phyloP scores from a whole-genome alignment of 495 filamentous ascomycete species.

The Cercophora samala region DNA sequence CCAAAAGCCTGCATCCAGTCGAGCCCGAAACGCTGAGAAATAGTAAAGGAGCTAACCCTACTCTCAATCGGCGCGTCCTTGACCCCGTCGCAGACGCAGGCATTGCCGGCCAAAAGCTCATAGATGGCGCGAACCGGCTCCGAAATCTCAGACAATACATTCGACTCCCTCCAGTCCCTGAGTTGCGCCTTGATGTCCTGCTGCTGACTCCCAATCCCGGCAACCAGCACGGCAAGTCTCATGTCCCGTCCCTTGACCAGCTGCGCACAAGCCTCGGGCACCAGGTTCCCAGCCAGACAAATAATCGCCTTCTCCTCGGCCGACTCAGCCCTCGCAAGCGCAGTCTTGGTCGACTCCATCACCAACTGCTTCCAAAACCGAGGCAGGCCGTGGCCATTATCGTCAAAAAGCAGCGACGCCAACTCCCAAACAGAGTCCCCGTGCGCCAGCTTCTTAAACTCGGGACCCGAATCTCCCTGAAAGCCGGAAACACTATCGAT shows the following conservation, averaged over 20 bases:
- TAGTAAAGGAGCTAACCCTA: constrained; percentile 67
- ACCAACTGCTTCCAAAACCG: constrained; percentile 63
- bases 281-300: constrained; percentile 68
- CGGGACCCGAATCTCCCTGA: constrained; percentile 17
- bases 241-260: constrained; percentile 70
- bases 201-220: constrained; percentile 69
- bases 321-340: constrained; percentile 49
- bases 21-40: constrained; percentile 75
- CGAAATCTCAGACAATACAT: constrained; percentile 80
- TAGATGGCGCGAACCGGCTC: constrained; percentile 83
- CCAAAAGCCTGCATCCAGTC: constrained; percentile 94
- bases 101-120: constrained; percentile 82
- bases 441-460: constrained; percentile 36
- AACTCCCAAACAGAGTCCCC: constrained; percentile 71
- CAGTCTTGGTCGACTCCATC: constrained; percentile 49
- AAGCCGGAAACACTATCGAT: constrained; percentile 26
- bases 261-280: constrained; percentile 75
- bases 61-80: constrained; percentile 69
- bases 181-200: constrained; percentile 74
- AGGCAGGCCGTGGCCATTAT: constrained; percentile 54
- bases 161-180: constrained; percentile 74
- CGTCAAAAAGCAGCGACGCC: constrained; percentile 83
- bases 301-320: constrained; percentile 82
- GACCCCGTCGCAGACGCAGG: constrained; percentile 73
- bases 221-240: constrained; percentile 75